Base-by-base conservation (phyloP, 306 rosid genomes). In the Castanospermum australe region DNA sequence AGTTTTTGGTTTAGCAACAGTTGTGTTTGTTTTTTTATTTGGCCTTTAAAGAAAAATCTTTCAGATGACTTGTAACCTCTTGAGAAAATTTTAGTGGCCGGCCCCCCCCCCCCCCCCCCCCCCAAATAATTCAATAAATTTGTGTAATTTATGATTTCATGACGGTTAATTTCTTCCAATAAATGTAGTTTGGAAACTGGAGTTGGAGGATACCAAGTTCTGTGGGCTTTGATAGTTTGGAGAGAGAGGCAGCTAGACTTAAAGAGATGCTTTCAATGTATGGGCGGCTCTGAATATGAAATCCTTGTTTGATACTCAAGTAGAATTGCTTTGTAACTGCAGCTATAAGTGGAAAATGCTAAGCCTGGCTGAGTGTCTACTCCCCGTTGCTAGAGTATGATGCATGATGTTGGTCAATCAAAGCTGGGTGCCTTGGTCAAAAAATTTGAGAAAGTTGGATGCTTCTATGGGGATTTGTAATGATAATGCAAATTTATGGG, bases 151-250 rank as follows among this genome's bases (percentile, higher is more conserved):
- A 66, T 76, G 44, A 79, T 86, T 54, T 54, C 63, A 5, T 83
- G 44, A 13, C 60, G 20, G n/a, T n/a, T n/a, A n/a, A n/a, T n/a
- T n/a, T n/a, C n/a, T n/a, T n/a, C n/a, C n/a, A n/a, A n/a, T n/a
- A n/a, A 28, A 51, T 75, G 71, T 85, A 94, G 98, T 86, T 88
- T 57, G 98, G 98, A 84, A 94, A 94, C 82, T 94, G 98, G 98
- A 83, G 94, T 78, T 94, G 97, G 98, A 89, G 97, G 82, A 59
- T 92, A 38, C 87, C 93, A 35, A 76, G 81, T 82, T 84, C 93
- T 63, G 48, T 75, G 84, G 88, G 90, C 88, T 92, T 94, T 77
- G 90, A 92, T 77, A 64, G 79, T 78, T 69, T 92, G 94, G 90
- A 94, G 51, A 45, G 69, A 44, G 97, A 94, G 83, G 91, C 97